These are phyloP conservation scores for Gossypium trilobum DNA, from an alignment of 441 rosid genomes.

Conservation along the genomic window DNA sequence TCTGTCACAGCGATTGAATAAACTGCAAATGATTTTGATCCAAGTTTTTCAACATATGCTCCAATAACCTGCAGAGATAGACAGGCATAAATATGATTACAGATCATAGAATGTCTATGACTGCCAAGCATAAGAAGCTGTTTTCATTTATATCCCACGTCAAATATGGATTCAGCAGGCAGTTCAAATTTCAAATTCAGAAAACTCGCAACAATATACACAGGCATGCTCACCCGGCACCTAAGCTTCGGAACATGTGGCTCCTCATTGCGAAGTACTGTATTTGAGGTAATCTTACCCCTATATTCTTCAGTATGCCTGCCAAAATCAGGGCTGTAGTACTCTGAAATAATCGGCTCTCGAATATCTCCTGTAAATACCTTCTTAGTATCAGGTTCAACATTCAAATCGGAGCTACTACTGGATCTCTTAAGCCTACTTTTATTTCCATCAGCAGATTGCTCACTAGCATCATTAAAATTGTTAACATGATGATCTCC, in stretches of 20 bases:
- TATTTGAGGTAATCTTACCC: constrained; percentile 29
- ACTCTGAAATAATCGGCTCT: constrained; percentile 43
- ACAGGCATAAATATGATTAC: constrained; percentile 4
- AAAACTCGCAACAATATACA: background rate
- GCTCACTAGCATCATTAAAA: constrained; percentile 21
- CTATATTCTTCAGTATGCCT: constrained; percentile 30
- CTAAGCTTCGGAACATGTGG: constrained; percentile 47
- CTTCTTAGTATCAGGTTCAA: constrained; percentile 38
- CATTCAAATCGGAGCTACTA: constrained; percentile 64
- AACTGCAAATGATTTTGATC: constrained; percentile 92
- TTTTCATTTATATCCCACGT: constrained; percentile 10
- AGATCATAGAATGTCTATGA: background rate
- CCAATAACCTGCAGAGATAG: constrained; percentile 62
- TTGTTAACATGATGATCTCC: constrained; percentile 20
- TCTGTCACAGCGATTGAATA: constrained; percentile 93
- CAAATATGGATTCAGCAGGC: constrained; percentile 4
- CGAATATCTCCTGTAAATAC: constrained; percentile 41
- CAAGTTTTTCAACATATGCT: constrained; percentile 86
- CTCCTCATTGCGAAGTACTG: constrained; percentile 37
- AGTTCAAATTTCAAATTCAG: constrained; percentile 6
- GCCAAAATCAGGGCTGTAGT: constrained; percentile 50
- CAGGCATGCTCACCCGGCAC: constrained; percentile 58
- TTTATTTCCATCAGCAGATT: constrained; percentile 40
- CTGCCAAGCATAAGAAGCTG: constrained; percentile 13
- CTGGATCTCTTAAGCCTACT: constrained; percentile 69